These are phyloP conservation scores for Melampsora occidentalis DNA, from an alignment of 1,284 basidiomycete species.

Conservation along the genomic window DNA sequence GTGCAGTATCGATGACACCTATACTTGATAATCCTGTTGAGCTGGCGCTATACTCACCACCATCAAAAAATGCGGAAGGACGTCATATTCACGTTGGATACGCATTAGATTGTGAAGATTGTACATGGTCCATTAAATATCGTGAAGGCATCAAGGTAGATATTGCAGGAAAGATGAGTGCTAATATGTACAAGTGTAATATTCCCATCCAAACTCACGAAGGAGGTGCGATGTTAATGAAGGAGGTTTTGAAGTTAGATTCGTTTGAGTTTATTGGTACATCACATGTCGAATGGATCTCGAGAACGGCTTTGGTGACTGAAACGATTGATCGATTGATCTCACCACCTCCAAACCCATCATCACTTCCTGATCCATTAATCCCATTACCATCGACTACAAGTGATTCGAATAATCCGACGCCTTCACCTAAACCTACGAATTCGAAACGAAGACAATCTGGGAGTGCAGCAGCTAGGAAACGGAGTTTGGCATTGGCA, in stretches of 20 bases:
- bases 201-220: neutral
- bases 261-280: slow-evolving; percentile 19
- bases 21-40: slow-evolving; percentile 17
- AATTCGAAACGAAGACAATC: slow-evolving; percentile 17
- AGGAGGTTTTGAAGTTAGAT: slow-evolving; percentile 16
- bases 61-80: slow-evolving; percentile 10
- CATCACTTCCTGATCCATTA: neutral
- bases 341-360: slow-evolving; percentile 8
- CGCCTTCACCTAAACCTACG: neutral
- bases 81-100: slow-evolving; percentile 32
- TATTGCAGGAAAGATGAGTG: slow-evolving; percentile 24
- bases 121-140: slow-evolving; percentile 25
- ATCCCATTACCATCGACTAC: slow-evolving; percentile 5
- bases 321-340: slow-evolving; percentile 16
- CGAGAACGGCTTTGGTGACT: neutral
- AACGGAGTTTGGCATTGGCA: neutral
- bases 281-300: slow-evolving; percentile 13
- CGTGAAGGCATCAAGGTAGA: slow-evolving; percentile 32
- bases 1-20: slow-evolving; percentile 26
- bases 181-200: slow-evolving; percentile 29
- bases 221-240: neutral
- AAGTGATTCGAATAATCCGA: slow-evolving; percentile 12
- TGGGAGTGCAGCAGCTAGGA: neutral
- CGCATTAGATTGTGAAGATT: slow-evolving; percentile 19
- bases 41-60: slow-evolving; percentile 18